Evolutionary conservation across 1,284 basidiomycete species (phyloP), one percentile per base, ranked within the genome.

Genomic region (Inonotus obliquus): DNA sequence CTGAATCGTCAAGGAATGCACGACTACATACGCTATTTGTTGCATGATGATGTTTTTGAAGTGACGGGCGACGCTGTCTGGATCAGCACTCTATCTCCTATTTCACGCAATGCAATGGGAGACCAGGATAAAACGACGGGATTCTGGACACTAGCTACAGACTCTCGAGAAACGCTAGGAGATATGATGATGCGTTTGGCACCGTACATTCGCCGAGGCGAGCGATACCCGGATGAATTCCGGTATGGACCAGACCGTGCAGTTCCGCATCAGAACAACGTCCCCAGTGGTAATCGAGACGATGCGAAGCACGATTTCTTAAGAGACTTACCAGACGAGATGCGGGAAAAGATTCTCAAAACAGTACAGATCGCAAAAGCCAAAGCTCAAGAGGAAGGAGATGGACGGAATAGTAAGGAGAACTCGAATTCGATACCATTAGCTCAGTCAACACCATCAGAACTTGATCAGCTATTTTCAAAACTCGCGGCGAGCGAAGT

Each of bases 1-100:
- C 79, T 95, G 66, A 96, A 96, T 71, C 85, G 93, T 52, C 85
- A 89, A 70, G 91, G 91, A n/a, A 86, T 85, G 71, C 87, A 91
- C 55, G 93, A 94, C 72, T 92, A 91, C 69, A 82, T 85, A 59
- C 87, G 90, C 58, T 81, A 83, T 44, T 76, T 96, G 49, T 86
- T 86, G 66, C 87, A 91, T 17, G 90, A 93, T 73, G 91, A 93
- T 74, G 86, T 87, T 65, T 77, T 94, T 65, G 82, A 87, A 59
- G 75, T 84, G 14, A 77, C 80, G 48, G 84, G 83, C 54, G 70
- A 74, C 62, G 64, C 17, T 63, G 65, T 37, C n/a, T 57, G 48
- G 57, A 41, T 57, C 38, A 54, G 57, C 32, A 59, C 61, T 11
- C 21, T 57, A 35, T 21, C 47, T 6, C 45, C 58, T 13, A 59